phyloP scores from a whole-genome alignment of 306 rosid genomes.

The Dryas alaskensis region DNA sequence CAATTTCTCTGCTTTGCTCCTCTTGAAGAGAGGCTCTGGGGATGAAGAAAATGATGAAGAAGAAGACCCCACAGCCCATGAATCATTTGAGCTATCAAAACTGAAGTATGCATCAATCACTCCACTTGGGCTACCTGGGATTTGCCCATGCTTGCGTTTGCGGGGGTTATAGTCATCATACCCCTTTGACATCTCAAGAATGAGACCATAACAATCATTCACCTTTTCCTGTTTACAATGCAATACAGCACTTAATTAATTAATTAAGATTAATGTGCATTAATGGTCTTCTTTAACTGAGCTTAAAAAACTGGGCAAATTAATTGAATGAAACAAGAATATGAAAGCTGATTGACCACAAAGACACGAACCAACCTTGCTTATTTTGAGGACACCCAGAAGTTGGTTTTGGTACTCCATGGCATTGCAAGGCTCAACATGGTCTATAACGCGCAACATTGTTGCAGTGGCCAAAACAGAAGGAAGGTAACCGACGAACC shows the following conservation, averaged over 20 bases:
- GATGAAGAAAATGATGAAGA: constrained; percentile 41
- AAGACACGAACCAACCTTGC: constrained; percentile 44
- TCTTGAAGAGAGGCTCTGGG: constrained; percentile 60
- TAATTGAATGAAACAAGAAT: background rate
- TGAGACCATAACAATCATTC: constrained; percentile 58
- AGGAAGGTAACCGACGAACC: constrained; percentile 75
- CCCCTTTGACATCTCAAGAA: constrained; percentile 36
- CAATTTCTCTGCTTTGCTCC: constrained; percentile 46
- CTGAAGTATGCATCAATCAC: constrained; percentile 64
- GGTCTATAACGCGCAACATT: constrained; percentile 73
- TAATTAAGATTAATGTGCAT: constrained; percentile 3
- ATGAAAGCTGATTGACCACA: background rate
- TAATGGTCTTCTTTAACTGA: background rate
- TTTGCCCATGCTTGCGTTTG: constrained; percentile 58
- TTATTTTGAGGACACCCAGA: constrained; percentile 61
- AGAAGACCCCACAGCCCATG: constrained; percentile 51
- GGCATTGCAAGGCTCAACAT: constrained; percentile 61
- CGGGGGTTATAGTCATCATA: constrained; percentile 11
- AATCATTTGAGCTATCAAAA: constrained; percentile 76
- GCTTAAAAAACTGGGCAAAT: too few species aligned
- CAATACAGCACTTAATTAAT: background rate
- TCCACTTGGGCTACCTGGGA: constrained; percentile 75
- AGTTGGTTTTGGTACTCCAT: constrained; percentile 61
- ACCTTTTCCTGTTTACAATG: constrained; percentile 65
- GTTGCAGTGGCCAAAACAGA: constrained; percentile 91